Conservation (phyloP, 106 monocot species). For the Ottelia alismoides region DNA sequence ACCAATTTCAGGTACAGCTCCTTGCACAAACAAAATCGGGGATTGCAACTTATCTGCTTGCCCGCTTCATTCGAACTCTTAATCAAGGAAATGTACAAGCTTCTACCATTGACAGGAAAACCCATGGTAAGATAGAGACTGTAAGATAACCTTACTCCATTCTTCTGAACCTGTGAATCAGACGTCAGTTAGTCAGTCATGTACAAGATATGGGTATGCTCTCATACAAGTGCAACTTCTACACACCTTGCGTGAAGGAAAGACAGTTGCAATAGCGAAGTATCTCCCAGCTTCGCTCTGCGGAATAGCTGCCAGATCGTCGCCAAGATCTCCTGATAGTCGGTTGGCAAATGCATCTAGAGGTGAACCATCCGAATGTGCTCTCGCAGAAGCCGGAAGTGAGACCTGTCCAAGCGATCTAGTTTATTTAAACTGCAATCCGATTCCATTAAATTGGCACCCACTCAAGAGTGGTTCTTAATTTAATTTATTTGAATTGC, state of each 20-base stretch:
- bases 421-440: too few relatives aligned
- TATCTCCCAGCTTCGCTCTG: constrained; percentile 16
- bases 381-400: constrained; percentile 13
- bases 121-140: constrained; percentile 44
- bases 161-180: constrained; percentile 53
- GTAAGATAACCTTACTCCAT: constrained; percentile 51
- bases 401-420: constrained; percentile 62
- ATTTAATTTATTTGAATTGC: too few relatives aligned
- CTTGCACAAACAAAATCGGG: constrained; percentile 18
- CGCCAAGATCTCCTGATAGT: constrained; percentile 8
- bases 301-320: constrained; percentile 19
- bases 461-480: too few relatives aligned
- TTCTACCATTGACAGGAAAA: constrained; percentile 23
- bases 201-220: too few relatives aligned
- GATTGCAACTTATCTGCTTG: not conserved
- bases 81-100: constrained; percentile 34
- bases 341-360: constrained; percentile 22
- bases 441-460: too few relatives aligned
- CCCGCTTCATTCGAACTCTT: constrained; percentile 5
- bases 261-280: constrained; percentile 49
- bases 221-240: too few relatives aligned
- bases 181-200: too few relatives aligned
- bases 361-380: constrained; percentile 8
- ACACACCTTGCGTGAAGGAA: constrained; percentile 35
- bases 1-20: constrained; percentile 31